phyloP scores from a whole-genome alignment of 495 filamentous ascomycete species.

The Zalerion maritima region DNA sequence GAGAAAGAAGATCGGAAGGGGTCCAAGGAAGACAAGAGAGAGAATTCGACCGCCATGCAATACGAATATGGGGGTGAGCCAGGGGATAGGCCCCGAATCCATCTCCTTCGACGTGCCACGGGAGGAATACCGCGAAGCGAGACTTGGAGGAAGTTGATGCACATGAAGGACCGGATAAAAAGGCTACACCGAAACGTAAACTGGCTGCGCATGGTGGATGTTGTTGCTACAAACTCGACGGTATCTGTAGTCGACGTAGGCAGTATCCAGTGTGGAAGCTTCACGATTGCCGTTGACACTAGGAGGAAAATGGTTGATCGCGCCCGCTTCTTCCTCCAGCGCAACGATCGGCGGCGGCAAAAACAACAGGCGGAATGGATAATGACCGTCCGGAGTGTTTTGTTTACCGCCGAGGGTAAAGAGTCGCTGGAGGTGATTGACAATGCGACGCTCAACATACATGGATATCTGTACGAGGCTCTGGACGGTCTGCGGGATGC shows the following conservation, averaged over 20 bases:
- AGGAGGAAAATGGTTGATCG: slow-evolving; percentile 80
- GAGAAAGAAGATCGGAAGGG: too few relatives aligned
- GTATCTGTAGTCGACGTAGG: slow-evolving; percentile 66
- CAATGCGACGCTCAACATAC: slow-evolving; percentile 72
- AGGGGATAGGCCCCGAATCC: slow-evolving; percentile 7
- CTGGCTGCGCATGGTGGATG: slow-evolving; percentile 80
- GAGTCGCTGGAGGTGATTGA: slow-evolving; percentile 86
- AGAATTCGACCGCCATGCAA: slow-evolving; percentile 5
- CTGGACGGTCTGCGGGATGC: slow-evolving; percentile 80
- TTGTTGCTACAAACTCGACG: slow-evolving; percentile 69
- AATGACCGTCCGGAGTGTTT: slow-evolving; percentile 64
- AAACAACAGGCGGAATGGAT: slow-evolving; percentile 91
- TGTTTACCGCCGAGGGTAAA: slow-evolving; percentile 72
- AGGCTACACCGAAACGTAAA: slow-evolving; percentile 70
- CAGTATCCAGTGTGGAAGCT: slow-evolving; percentile 64
- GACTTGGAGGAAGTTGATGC: slow-evolving; percentile 63
- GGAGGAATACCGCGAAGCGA: slow-evolving; percentile 38
- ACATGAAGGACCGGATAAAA: slow-evolving; percentile 72
- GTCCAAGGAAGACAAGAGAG: too few relatives aligned
- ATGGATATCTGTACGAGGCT: slow-evolving; percentile 81
- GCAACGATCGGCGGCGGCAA: slow-evolving; percentile 50
- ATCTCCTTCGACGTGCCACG: slow-evolving; percentile 10
- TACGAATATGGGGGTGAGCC: slow-evolving; percentile 2
- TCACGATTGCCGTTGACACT: slow-evolving; percentile 81
- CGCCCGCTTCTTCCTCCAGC: slow-evolving; percentile 71